phyloP scores from a whole-genome alignment of 1,284 basidiomycete species.

The Apiotrichum laibachii region DNA sequence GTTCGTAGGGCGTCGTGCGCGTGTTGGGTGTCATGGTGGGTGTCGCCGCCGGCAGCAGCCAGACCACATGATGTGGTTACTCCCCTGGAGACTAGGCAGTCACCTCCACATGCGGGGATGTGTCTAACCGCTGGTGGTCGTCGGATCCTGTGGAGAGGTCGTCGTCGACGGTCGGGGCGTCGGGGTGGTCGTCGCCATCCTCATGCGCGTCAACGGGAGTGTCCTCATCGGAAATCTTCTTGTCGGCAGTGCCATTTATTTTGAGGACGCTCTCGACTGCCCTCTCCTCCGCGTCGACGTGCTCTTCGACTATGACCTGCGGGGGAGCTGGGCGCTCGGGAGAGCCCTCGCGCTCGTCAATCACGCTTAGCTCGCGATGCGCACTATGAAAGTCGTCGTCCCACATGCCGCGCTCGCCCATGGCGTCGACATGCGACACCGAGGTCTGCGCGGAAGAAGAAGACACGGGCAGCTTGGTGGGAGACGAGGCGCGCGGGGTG shows the following conservation, averaged over 20 bases:
- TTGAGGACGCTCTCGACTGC: background rate
- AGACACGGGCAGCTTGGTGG: constrained; percentile 22
- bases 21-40: background rate
- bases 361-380: constrained; percentile 46
- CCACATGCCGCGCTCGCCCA: constrained; percentile 30
- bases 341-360: constrained; percentile 37
- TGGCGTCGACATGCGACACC: constrained; percentile 23
- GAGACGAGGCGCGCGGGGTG: constrained; percentile 20
- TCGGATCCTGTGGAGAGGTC: background rate
- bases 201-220: background rate
- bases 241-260: background rate
- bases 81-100: background rate
- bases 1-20: background rate
- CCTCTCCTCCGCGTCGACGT: background rate
- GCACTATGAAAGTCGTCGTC: constrained; percentile 25
- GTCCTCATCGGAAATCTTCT: background rate
- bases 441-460: constrained; percentile 13
- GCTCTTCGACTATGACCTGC: background rate
- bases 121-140: background rate
- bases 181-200: background rate
- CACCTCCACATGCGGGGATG: background rate
- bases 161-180: constrained; percentile 11
- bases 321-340: too few species aligned
- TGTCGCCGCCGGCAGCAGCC: too few species aligned
- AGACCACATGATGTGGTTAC: background rate